These are phyloP conservation scores for Eruca vesicaria DNA, from an alignment of 441 rosid species.

Conservation along the genomic window DNA sequence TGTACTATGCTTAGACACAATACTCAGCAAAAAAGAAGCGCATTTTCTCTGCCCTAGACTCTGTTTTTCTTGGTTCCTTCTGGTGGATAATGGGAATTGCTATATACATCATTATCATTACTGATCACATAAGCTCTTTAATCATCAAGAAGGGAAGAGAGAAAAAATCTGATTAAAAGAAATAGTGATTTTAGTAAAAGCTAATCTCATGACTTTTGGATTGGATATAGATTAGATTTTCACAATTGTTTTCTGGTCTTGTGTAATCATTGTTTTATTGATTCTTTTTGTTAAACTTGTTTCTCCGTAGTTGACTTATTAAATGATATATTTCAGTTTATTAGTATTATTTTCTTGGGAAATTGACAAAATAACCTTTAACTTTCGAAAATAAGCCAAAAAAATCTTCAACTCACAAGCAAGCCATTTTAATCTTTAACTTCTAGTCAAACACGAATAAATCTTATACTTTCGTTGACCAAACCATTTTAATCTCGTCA, in stretches of 20 bases:
- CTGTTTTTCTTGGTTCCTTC: slow-evolving; percentile 44
- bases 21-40: slow-evolving; percentile 27
- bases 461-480: too few relatives aligned
- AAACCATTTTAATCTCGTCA: too few relatives aligned
- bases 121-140: slow-evolving; percentile 15
- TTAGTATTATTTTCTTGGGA: too few relatives aligned
- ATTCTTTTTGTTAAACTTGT: slow-evolving; percentile 32
- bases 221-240: slow-evolving; percentile 30
- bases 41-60: slow-evolving; percentile 26
- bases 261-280: slow-evolving; percentile 35
- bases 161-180: slow-evolving; percentile 30
- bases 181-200: slow-evolving; percentile 37
- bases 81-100: slow-evolving; percentile 23
- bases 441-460: too few relatives aligned
- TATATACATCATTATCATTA: slow-evolving; percentile 8
- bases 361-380: too few relatives aligned
- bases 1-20: slow-evolving; percentile 53
- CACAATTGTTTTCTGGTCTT: slow-evolving; percentile 21
- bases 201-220: slow-evolving; percentile 30
- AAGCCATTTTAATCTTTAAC: too few relatives aligned
- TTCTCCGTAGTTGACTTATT: slow-evolving; percentile 17
- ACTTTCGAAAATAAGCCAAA: too few relatives aligned
- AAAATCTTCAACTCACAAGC: too few relatives aligned
- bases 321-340: slow-evolving; percentile 18
- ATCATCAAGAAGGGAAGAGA: slow-evolving; percentile 14